phyloP scores from a whole-genome alignment of 139 green algal species.

The Gonium pectorale region DNA sequence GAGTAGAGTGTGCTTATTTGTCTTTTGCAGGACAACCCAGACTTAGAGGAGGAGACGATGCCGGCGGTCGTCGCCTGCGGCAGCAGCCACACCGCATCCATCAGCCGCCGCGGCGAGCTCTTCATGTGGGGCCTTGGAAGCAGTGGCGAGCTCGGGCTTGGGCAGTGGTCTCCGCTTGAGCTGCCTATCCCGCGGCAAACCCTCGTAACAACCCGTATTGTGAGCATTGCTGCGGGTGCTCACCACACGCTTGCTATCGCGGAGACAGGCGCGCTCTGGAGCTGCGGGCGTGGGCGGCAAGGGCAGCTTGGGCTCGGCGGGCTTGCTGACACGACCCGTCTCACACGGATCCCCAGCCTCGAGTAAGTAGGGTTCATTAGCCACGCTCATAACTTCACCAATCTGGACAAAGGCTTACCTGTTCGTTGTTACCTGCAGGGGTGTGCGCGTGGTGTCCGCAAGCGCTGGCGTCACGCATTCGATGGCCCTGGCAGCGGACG shows the following conservation, averaged over 20 bases:
- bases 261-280: constrained; percentile 77
- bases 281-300: constrained; percentile 76
- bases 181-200: constrained; percentile 48
- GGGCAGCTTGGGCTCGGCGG: constrained; percentile 77
- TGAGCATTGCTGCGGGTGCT: constrained; percentile 75
- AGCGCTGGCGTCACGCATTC: constrained; percentile 79
- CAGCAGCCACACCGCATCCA: constrained; percentile 68
- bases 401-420: neutral
- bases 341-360: constrained; percentile 30
- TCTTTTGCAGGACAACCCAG: constrained; percentile 44
- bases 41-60: constrained; percentile 73
- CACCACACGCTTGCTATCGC: constrained; percentile 87
- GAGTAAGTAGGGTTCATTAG: constrained; percentile 42
- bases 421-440: constrained; percentile 27
- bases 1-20: neutral
- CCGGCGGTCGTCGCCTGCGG: constrained; percentile 80
- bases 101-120: constrained; percentile 79
- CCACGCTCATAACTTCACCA: too few species aligned
- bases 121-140: constrained; percentile 85
- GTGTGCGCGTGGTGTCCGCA: constrained; percentile 70
- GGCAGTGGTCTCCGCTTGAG: constrained; percentile 75
- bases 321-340: constrained; percentile 66
- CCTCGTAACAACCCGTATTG: constrained; percentile 65
- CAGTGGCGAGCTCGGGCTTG: constrained; percentile 82
- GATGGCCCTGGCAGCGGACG: constrained; percentile 80